Evolutionary conservation across 2,329 filamentous ascomycete species (phyloP).

Genomic region (Apiospora sp.): DNA sequence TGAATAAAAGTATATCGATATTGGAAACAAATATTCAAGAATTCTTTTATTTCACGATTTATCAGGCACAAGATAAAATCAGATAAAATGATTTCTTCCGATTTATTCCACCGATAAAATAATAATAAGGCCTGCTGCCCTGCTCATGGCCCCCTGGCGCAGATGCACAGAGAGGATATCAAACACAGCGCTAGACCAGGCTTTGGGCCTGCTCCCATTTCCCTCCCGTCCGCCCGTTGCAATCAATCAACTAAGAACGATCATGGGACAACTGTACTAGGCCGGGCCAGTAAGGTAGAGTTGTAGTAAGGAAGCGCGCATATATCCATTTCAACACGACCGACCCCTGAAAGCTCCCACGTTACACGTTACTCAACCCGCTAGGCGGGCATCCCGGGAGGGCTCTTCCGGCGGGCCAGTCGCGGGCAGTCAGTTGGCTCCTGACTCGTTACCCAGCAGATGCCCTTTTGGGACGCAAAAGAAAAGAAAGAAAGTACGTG

Average conservation of each 20-base stretch:
- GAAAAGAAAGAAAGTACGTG: not conserved
- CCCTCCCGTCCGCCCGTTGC: not conserved
- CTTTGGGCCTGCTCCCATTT: not conserved
- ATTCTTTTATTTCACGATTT: not conserved
- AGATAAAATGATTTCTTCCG: not conserved
- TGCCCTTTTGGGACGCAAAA: not conserved
- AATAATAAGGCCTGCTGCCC: not conserved
- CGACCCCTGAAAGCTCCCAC: not conserved
- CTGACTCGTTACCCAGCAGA: not conserved
- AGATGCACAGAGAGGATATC: not conserved
- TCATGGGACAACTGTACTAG: slow-evolving; percentile 3
- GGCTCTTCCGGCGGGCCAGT: not conserved
- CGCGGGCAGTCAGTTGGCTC: too few relatives aligned
- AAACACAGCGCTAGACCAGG: slow-evolving; percentile 7
- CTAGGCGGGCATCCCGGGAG: not conserved
- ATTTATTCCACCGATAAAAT: not conserved
- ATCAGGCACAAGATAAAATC: not conserved
- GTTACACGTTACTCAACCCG: slow-evolving; percentile 1
- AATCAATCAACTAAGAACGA: not conserved
- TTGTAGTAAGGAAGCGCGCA: not conserved
- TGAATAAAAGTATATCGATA: not conserved
- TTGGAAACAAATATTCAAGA: not conserved
- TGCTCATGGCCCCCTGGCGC: not conserved
- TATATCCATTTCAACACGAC: not conserved
- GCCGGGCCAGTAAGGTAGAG: not conserved